These are phyloP conservation scores for Bacidia gigantensis DNA, from an alignment of 495 filamentous ascomycete species.

Conservation along the genomic window DNA sequence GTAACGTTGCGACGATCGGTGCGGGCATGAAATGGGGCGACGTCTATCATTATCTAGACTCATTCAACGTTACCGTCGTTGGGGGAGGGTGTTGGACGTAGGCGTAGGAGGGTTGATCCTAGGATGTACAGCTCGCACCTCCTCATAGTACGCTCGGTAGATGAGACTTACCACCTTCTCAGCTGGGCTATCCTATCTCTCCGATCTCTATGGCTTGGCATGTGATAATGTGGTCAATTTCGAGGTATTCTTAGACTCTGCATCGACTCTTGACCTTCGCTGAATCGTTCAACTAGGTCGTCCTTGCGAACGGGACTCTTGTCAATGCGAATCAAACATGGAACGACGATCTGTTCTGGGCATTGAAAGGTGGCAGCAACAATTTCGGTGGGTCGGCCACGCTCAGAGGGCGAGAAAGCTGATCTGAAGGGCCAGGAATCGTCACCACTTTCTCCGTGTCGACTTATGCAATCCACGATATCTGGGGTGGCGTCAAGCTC, in stretches of 20 bases:
- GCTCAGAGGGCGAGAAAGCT: background rate
- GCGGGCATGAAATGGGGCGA: constrained; percentile 24
- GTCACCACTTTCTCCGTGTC: constrained; percentile 35
- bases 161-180: background rate
- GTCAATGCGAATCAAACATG: constrained; percentile 19
- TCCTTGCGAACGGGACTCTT: constrained; percentile 23
- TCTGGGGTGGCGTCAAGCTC: constrained; percentile 32
- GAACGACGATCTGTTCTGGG: constrained; percentile 29
- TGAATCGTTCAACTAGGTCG: constrained; percentile 16
- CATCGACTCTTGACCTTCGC: no score
- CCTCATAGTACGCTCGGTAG: no score
- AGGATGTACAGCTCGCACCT: no score
- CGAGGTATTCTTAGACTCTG: constrained; percentile 23
- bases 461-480: constrained; percentile 33
- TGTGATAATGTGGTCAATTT: constrained; percentile 33
- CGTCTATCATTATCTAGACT: constrained; percentile 25
- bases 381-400: constrained; percentile 23
- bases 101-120: constrained; percentile 32
- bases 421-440: constrained; percentile 17
- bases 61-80: constrained; percentile 22
- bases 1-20: constrained; percentile 18
- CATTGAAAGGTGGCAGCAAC: constrained; percentile 29
- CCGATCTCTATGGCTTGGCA: constrained; percentile 26
- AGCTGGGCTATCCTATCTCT: constrained; percentile 28
- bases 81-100: constrained; percentile 25